Evolutionary conservation across 495 filamentous ascomycete species (phyloP).

Genomic region (Emericellopsis terricola): DNA sequence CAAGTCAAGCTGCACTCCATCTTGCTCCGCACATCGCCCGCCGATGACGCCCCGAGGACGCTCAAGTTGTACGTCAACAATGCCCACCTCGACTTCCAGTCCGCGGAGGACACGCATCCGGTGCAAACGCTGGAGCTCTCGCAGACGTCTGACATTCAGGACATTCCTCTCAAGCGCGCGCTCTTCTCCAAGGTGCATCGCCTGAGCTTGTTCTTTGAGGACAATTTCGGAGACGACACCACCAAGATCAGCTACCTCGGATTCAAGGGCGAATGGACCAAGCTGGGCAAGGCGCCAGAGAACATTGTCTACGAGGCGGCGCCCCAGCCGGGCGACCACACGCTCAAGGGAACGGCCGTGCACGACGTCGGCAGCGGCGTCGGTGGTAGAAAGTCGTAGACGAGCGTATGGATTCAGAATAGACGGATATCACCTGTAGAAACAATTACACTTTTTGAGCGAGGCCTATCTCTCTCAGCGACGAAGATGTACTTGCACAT

Average conservation of each 20-base stretch:
- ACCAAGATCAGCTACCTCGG: conserved; percentile 69
- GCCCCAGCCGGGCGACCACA: conserved; percentile 78
- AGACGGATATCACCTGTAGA: no score
- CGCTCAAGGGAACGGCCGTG: conserved; percentile 24
- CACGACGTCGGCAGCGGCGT: conserved; percentile 29
- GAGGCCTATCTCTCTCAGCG: no score
- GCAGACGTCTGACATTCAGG: conserved; percentile 67
- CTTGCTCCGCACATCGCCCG: conserved; percentile 58
- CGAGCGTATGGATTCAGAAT: no score
- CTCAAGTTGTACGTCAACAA: conserved; percentile 74
- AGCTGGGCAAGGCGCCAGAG: conserved; percentile 61
- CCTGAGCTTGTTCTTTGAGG: conserved; percentile 68
- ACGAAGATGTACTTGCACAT: not conserved
- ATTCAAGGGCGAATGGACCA: conserved; percentile 86
- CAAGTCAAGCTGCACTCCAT: conserved; percentile 84
- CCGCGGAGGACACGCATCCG: conserved; percentile 46
- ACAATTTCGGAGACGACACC: conserved; percentile 57
- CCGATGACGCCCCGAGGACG: conserved; percentile 56
- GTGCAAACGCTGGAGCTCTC: conserved; percentile 66
- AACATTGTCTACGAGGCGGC: conserved; percentile 87
- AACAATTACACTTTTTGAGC: no score
- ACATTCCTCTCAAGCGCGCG: conserved; percentile 67
- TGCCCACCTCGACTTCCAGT: conserved; percentile 67
- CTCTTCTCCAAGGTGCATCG: conserved; percentile 68
- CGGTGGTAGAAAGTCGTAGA: conserved; percentile 10